Evolutionary conservation across 805 yeast species (phyloP), one percentile per base, ranked within the genome.

Genomic region (Metschnikowia peoriensis): DNA sequence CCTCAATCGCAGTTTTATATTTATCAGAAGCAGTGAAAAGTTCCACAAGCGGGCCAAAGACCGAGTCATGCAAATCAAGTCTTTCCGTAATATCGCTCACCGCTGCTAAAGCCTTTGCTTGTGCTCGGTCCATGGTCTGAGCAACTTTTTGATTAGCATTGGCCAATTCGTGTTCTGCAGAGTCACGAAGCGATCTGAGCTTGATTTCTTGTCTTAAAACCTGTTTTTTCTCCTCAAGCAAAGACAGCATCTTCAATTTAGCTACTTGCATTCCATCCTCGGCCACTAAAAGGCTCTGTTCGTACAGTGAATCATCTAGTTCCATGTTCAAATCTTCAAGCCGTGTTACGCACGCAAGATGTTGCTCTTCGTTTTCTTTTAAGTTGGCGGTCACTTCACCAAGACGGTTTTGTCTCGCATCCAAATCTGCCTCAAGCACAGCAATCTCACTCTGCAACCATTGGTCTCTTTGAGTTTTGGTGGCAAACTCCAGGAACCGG

Each of bases 31-130:
- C 93, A 51, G 79, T 79, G 48, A 94, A 86, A 34, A 94, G 73
- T 57, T 91, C 96, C 39, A 96, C 94, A 15, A 94, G 68, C 0
- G 96, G 85, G 0, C 99, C 99, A 68, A 81, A 84, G 9, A 90
- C 96, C 4, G 64, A 62, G 16, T 75, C 78, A 1, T 69, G 69
- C 38, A 93, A 66, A 7, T 83, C 83, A 44, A 91, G 69, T 49
- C 78, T 77, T 35, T 75, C 69, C 0, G 87, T 76, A 32, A 91
- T 85, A n/a, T 79, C 71, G 45, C 79, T 80, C 1, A 92, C 88
- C 3, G 88, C 82, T 16, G 78, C 78, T 14, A 93, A 70, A 11
- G 97, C 97, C 43, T 75, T 69, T 1, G 86, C 80, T 57, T 85
- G 81, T 6, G 83, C 75, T 53, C 92, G 76, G 65, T 84, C 89